Base-by-base conservation (phyloP, 345 rosid genomes). In the Syzygium grande region DNA sequence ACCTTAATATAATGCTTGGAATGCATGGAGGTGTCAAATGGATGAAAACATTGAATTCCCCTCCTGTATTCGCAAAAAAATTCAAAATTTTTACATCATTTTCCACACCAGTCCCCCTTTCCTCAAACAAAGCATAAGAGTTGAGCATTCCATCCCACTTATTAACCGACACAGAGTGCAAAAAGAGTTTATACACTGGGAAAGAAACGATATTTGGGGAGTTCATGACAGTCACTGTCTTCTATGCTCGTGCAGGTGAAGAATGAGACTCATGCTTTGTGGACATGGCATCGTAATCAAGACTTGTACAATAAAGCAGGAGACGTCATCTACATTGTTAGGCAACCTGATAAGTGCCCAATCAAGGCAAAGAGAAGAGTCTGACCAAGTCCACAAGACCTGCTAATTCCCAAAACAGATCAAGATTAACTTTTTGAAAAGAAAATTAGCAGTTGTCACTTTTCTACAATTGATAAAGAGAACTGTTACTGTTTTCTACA, bases 281-380 rank as follows among this genome's bases (percentile, higher is more conserved):
- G 99, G 99, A 94, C 95, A 17, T 97, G 99, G 99, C 92, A 94
- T 52, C 90, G 99, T 49, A 97, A 97, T 79, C 99, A 96, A 92
- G 96, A 97, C 89, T 84, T 91, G 21, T 91, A 86, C 19, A 87
- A 88, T 73, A 51, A 87, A 41, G 90, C 93, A 6, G 99, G 97
- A n/a, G 99, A 96, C 90, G 94, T 92, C 88, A 92, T 97, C 79
- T 96, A 95, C 92, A 94, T 96, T 43, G 99, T 96, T 13, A 90
- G 98, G 91, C 93, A 96, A 90, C 98, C 98, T 63, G 93, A 92
- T 30, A 90, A 51, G 68, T 96, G 98, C 90, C 92, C 88, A 17
- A 80, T 63, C 87, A 73, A 87, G 15, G 52, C 43, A 38, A 85
- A 88, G 43, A 78, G 53, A 29, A 80, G 51, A 88, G 9, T 9